These are phyloP conservation scores for Arachis monticola DNA, from an alignment of 331 rosid genomes.

Conservation along the genomic window DNA sequence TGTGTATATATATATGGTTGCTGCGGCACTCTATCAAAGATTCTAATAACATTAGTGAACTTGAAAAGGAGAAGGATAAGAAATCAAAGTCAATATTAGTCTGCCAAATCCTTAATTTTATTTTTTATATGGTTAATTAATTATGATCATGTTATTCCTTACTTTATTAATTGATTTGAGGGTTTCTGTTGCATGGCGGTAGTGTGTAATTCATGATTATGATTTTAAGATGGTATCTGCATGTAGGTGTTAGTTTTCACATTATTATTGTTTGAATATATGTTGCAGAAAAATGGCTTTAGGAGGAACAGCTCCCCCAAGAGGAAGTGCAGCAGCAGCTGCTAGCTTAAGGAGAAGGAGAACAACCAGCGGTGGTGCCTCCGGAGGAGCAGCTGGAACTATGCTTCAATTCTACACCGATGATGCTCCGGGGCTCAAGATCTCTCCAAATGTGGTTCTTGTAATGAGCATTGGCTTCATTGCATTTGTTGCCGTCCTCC, in stretches of 20 bases:
- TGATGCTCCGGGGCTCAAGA: constrained; percentile 96
- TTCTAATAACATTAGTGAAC: too few species aligned
- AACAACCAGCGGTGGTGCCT: constrained; percentile 67
- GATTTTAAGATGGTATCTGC: background rate
- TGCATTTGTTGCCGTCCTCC: constrained; percentile 94
- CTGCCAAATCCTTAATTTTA: background rate
- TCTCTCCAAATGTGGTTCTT: constrained; percentile 93
- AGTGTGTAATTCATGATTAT: background rate
- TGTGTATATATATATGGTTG: background rate
- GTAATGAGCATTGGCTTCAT: constrained; percentile 98
- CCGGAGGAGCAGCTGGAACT: constrained; percentile 88
- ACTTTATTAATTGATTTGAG: constrained; percentile 12
- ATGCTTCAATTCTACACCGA: constrained; percentile 98
- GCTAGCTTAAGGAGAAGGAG: constrained; percentile 92
- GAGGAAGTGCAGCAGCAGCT: constrained; percentile 98
- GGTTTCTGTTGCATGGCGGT: background rate
- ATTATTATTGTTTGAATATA: constrained; percentile 1
- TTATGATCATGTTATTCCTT: background rate
- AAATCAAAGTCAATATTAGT: background rate
- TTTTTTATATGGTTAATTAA: background rate
- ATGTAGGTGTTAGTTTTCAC: constrained; percentile 1
- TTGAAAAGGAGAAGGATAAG: too few species aligned
- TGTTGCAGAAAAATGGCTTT: constrained; percentile 77
- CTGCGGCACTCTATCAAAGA: background rate
- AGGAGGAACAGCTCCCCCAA: constrained; percentile 80